Evolutionary conservation across 2,329 filamentous ascomycete species (phyloP), one percentile per base, ranked within the genome.

Genomic region (Ophiocordyceps sinensis): DNA sequence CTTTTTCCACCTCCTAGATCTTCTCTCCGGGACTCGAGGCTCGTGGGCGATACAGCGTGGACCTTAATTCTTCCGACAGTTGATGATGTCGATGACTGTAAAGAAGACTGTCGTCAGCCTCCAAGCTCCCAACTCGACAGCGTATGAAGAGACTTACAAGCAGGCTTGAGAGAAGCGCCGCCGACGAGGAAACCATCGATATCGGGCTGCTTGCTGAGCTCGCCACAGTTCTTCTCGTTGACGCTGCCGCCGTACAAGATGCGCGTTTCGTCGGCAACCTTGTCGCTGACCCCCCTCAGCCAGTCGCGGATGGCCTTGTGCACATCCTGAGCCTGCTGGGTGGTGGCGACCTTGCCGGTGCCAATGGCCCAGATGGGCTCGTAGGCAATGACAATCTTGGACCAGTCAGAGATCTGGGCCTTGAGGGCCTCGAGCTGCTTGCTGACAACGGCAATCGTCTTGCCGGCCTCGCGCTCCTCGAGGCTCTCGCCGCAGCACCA

Each of bases 131-230:
- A 5, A 19, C 26, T 10, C 12, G 17, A n/a, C 39, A 37, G 12
- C 28, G 34, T 4, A 14, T 2, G 2, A 39, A 23, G 11, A 36
- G 9, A 72, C 82, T 73, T 68, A 86, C 82, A 95, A 51, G 85
- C 88, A 60, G 89, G 89, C 80, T 96, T 96, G 70, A 96, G 77
- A 63, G 84, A 91, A 60, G 89, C 89, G 65, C 89, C 89, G 50
- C 89, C 89, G 51, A 96, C 89, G 52, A 96, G 76, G 80, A 96
- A 96, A 44, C 91, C 91, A 65, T 98, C 91, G 63, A 98, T 94
- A 65, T 98, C 91, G 49, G 77, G 63, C 77, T 96, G 79, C 73
- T 87, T 89, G 62, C 83, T 79, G 55, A 98, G 76, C 49, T 96
- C 89, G 59, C 73, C 77, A 75, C 85, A 93, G 79, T 98, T 98